Evolutionary conservation across 768 basidiomycete species (phyloP), one percentile per base, ranked within the genome.

Genomic region (Sporobolomyces phaffii): DNA sequence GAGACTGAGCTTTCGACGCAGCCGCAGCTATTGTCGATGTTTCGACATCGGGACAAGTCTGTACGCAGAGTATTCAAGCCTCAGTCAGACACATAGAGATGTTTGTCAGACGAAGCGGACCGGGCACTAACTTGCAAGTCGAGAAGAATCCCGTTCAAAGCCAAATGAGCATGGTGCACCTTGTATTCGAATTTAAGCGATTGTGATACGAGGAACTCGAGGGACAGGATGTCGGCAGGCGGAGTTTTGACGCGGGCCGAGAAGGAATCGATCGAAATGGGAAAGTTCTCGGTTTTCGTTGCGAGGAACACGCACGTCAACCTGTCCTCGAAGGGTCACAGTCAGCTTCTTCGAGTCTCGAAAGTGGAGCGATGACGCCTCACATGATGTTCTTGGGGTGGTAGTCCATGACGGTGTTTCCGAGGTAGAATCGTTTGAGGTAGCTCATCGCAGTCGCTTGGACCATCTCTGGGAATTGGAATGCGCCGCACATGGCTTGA

Each of bases 371-470:
- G n/a, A 26, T 11, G 17, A n/a, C 26, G 29, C 78, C 87, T 53
- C 75, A 96, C 96, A 99, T 99, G 74, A 99, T 90, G 75, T 90
- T 92, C 79, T 93, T 94, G 0, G 96, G 96, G 80, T 98, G 96
- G 87, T 91, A 97, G 76, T 98, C 96, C 92, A 98, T 97, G 59
- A 92, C 91, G 3, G 93, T 98, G 75, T 98, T 98, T 79, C 88
- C 88, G 61, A 98, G 83, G 76, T 98, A 99, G 78, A 99, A 99
- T 6, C 96, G 83, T 77, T 98, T 98, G 72, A 99, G 80, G 78
- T 96, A 99, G 62, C 84, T 86, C 63, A 89, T 83, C 0, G 92
- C 91, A 5, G 94, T 97, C 0, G 91, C 89, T 77, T 93, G 90
- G 10, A 98, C 91, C 74, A 91, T 87, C 73, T 94, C 90, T 0